Base-by-base conservation (phyloP, 2,329 filamentous ascomycete genomes). In the Pezicula neosporulosa region DNA sequence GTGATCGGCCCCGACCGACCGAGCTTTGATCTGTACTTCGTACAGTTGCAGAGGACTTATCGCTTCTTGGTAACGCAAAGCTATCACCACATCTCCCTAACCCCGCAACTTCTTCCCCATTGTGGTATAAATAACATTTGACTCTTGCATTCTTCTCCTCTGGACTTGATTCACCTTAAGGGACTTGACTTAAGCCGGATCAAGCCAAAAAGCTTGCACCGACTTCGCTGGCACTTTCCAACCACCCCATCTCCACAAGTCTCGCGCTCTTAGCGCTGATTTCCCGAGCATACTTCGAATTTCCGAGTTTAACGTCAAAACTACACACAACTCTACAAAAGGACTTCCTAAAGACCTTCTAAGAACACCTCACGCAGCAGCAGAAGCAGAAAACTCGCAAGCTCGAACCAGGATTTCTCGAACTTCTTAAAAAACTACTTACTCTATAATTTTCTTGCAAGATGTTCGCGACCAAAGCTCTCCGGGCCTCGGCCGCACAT, bases 391-490 rank as follows among this genome's bases (percentile, higher is more conserved):
- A 13, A 7, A 33, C 7, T 33, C 30, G 30, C 39, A 42, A 16
- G 18, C 15, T 24, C 16, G 39, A 10, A 7, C 30, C 30, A 13
- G 30, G 30, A 7, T 13, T 33, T 33, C 30, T 33, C 7, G 9
- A 33, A 33, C 9, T 4, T 33, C 30, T 15, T 30, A 16, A 18
- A 18, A 18, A 24, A 24, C 24, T 24, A 24, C 7, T 19, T 42
- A 10, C 33, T 6, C 41, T 9, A 16, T 19, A 38, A 46, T 30
- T 27, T 18, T 16, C 46, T 24, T 35, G 18, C 48, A 64, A 51
- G 62, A 72, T 71, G 70, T 69, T 62, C 55, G 60, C 67, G 49
- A 69, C 69, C 45, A 64, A 64, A 57, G 60, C 60, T 56, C 66
- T 71, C 51, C 64, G 68, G 51, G 63, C 66, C 48, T 58, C 62